Evolutionary conservation across 164 flowering plant genomes (phyloP).

Genomic region (Macadamia integrifolia): DNA sequence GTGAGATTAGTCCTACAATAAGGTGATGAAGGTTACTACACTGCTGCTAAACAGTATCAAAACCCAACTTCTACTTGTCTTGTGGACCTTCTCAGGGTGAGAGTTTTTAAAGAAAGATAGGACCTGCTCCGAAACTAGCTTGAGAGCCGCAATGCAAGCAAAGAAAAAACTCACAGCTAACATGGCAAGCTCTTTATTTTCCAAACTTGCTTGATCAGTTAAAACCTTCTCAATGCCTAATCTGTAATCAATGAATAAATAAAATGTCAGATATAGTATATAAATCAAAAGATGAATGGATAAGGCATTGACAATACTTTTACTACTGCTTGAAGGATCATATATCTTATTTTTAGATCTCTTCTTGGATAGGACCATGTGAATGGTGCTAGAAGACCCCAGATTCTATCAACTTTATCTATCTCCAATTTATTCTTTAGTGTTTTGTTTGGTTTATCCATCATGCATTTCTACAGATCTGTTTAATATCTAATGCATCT

Average conservation of each 20-base stretch:
- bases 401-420: not conserved
- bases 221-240: conserved; percentile 43
- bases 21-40: conserved; percentile 40
- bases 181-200: conserved; percentile 57
- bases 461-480: too few relatives aligned
- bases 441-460: too few relatives aligned
- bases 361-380: not conserved
- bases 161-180: conserved; percentile 48
- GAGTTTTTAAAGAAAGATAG: conserved; percentile 23
- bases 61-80: conserved; percentile 54
- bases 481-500: too few relatives aligned
- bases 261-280: not conserved
- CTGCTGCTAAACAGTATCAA: conserved; percentile 50
- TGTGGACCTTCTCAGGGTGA: conserved; percentile 18
- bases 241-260: conserved; percentile 27
- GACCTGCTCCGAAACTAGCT: conserved; percentile 36
- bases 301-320: not conserved
- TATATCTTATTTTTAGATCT: not conserved
- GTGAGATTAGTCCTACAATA: conserved; percentile 30
- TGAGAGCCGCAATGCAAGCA: conserved; percentile 42
- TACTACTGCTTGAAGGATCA: not conserved
- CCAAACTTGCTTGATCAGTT: conserved; percentile 47
- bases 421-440: too few relatives aligned
- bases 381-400: not conserved
- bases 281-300: not conserved